phyloP scores from a whole-genome alignment of 169 alveolate species.

The Ophryocystis elektroscirrha region DNA sequence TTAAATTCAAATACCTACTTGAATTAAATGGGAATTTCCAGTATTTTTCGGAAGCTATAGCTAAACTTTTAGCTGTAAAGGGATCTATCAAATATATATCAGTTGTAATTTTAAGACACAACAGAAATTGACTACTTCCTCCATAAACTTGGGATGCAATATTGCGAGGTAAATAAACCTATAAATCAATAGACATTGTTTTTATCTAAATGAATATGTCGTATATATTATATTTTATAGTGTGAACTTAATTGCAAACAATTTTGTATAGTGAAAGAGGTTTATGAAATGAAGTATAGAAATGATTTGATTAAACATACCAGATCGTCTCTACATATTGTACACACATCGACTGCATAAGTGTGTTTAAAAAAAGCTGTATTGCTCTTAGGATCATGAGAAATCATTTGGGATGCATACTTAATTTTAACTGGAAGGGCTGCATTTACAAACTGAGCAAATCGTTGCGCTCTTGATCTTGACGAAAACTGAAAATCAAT shows the following conservation, averaged over 20 bases:
- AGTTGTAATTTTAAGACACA: too few relatives aligned
- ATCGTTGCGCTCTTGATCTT: conserved; percentile 69
- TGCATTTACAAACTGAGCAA: conserved; percentile 69
- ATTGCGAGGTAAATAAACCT: conserved; percentile 40
- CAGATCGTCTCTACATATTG: conserved; percentile 87
- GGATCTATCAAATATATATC: too few relatives aligned
- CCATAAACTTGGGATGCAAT: conserved; percentile 4
- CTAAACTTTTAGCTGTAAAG: too few relatives aligned
- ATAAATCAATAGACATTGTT: conserved; percentile 42
- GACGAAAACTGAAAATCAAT: conserved; percentile 79
- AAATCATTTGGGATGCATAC: conserved; percentile 13
- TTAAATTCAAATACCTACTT: too few relatives aligned
- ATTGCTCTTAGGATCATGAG: conserved; percentile 52
- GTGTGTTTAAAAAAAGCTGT: conserved; percentile 61
- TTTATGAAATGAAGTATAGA: conserved; percentile 61
- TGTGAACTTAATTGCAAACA: conserved; percentile 42
- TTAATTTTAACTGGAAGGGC: conserved; percentile 3
- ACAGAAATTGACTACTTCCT: too few relatives aligned
- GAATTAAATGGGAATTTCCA: too few relatives aligned
- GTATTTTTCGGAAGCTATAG: too few relatives aligned
- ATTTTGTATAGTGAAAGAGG: too few relatives aligned
- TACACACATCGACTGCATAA: conserved; percentile 68
- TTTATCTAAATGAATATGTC: conserved; percentile 47
- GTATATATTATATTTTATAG: conserved; percentile 39
- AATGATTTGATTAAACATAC: conserved; percentile 60